Conservation (phyloP, 768 basidiomycete species). For the Imleria badia region DNA sequence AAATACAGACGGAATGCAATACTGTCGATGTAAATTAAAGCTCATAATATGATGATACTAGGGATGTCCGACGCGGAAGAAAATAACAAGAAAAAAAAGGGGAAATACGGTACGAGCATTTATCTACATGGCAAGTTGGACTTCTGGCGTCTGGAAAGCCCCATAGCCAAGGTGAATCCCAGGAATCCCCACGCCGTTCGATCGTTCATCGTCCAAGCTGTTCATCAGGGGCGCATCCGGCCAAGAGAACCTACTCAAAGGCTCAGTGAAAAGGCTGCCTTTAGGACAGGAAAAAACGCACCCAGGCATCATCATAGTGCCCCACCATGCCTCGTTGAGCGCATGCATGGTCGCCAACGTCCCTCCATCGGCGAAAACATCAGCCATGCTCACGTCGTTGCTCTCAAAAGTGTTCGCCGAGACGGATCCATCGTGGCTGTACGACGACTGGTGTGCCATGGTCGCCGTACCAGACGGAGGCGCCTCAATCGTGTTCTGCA, state of each 20-base stretch:
- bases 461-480: background rate
- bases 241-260: conserved; percentile 30
- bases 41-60: background rate
- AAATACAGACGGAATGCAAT: background rate
- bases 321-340: conserved; percentile 72
- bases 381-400: conserved; percentile 26
- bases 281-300: background rate
- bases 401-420: background rate
- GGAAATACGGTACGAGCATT: background rate
- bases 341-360: conserved; percentile 73
- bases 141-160: conserved; percentile 16
- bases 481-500: background rate
- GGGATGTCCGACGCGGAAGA: background rate
- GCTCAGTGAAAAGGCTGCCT: background rate
- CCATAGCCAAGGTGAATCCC: conserved; percentile 21
- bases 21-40: background rate
- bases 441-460: conserved; percentile 26
- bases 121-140: conserved; percentile 27
- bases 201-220: conserved; percentile 18
- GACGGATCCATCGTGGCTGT: conserved; percentile 23
- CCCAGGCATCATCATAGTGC: conserved; percentile 87
- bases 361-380: conserved; percentile 42
- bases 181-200: conserved; percentile 13
- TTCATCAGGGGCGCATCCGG: conserved; percentile 28
- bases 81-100: background rate